These are phyloP conservation scores for Leishmania arabica DNA, from an alignment of 208 protist species.

Conservation along the genomic window DNA sequence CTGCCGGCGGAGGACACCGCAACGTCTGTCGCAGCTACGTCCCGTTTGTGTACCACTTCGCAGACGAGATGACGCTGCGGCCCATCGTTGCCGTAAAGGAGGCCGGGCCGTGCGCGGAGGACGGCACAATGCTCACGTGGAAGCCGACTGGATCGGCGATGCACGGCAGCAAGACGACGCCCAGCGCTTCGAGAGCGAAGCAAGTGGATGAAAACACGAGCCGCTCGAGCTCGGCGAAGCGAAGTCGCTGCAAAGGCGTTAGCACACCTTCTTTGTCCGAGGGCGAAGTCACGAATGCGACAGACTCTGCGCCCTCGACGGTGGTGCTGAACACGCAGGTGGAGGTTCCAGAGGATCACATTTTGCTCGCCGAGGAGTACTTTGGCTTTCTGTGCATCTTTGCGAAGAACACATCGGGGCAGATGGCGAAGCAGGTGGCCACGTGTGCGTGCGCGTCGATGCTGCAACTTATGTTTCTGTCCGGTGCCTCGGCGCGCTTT, in stretches of 20 bases:
- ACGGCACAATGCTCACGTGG: constrained; percentile 30
- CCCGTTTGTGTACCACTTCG: constrained; percentile 86
- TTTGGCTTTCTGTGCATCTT: constrained; percentile 68
- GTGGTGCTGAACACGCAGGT: constrained; percentile 47
- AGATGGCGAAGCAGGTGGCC: constrained; percentile 84
- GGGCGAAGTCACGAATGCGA: not conserved
- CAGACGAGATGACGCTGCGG: constrained; percentile 59
- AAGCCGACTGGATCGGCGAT: not conserved
- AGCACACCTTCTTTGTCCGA: not conserved
- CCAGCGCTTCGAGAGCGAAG: not conserved
- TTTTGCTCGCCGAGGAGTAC: constrained; percentile 73
- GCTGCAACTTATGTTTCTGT: constrained; percentile 72
- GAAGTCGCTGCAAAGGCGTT: constrained; percentile 5
- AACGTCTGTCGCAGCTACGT: constrained; percentile 78
- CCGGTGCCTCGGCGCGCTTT: constrained; percentile 43
- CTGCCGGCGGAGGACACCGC: constrained; percentile 34
- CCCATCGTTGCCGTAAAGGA: constrained; percentile 63
- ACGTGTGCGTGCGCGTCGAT: constrained; percentile 79
- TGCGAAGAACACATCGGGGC: constrained; percentile 58
- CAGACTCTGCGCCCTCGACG: not conserved
- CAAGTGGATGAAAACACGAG: not conserved
- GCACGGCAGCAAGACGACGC: not conserved
- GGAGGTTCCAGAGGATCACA: constrained; percentile 40
- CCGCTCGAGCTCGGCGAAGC: not conserved
- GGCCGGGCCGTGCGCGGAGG: constrained; percentile 35